A percentile compares a stretch with the other conserved stretches of the same genome.
Conservation (phyloP, 2,329 filamentous ascomycete genomes). For the Didymella arachidicola region DNA sequence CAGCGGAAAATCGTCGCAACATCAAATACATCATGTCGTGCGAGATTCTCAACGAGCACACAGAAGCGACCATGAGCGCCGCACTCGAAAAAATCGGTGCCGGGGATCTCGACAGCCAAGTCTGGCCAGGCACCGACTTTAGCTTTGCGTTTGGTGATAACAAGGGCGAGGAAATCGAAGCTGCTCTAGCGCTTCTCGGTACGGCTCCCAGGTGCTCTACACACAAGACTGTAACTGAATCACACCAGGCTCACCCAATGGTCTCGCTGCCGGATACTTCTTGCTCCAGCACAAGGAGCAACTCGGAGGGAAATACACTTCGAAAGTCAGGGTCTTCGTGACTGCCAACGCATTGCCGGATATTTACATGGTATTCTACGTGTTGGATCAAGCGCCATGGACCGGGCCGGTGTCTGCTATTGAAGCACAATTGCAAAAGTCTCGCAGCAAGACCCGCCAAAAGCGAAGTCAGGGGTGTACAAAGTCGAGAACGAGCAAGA, state of each 20-base stretch:
- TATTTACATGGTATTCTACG: background rate
- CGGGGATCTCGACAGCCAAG: background rate
- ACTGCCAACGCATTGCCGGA: background rate
- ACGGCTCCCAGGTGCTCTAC: background rate
- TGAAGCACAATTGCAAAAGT: background rate
- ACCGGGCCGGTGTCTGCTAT: background rate
- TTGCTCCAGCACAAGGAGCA: background rate
- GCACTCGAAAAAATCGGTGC: background rate
- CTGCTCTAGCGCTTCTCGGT: background rate
- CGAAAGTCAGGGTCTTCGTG: background rate
- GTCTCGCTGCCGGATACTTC: background rate
- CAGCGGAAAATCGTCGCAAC: background rate
- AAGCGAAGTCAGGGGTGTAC: background rate
- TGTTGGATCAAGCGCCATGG: background rate
- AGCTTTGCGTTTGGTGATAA: background rate
- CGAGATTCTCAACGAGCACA: background rate
- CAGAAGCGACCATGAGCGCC: background rate
- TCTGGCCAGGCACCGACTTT: background rate
- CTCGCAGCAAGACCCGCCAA: too few species aligned
- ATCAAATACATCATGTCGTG: slow-evolving; percentile 1
- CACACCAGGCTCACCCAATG: background rate
- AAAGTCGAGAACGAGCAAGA: background rate
- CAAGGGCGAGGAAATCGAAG: background rate
- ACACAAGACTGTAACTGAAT: background rate
- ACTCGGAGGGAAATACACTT: background rate